Conservation (phyloP, 257 asterid genomes). For the Thymus quinquecostatus region DNA sequence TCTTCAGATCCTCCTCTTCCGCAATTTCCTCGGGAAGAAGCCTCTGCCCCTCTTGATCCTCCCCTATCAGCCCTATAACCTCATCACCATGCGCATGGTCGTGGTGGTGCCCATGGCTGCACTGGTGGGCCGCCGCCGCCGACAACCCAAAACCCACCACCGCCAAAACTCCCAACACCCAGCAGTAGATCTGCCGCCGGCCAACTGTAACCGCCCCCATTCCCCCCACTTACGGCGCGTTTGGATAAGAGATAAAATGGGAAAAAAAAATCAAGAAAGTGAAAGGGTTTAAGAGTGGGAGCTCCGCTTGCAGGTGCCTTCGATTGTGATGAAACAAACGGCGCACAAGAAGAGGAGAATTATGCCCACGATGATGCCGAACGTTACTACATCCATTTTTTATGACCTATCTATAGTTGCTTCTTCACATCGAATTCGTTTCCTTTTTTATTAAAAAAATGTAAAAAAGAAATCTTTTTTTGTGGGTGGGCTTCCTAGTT, state of each 20-base stretch:
- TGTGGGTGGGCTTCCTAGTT: background rate
- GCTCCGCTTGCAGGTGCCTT: constrained; percentile 80
- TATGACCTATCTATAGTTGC: background rate
- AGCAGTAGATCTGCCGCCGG: constrained; percentile 47
- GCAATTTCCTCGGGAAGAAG: constrained; percentile 94
- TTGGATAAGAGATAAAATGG: background rate
- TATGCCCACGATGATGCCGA: constrained; percentile 88
- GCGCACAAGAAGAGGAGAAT: constrained; percentile 75
- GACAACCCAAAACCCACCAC: constrained; percentile 44
- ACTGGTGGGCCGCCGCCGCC: constrained; percentile 60
- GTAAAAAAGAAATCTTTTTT: background rate
- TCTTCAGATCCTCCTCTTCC: constrained; percentile 86
- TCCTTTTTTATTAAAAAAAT: background rate
- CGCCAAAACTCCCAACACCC: constrained; percentile 32
- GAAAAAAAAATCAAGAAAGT: background rate
- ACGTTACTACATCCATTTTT: constrained; percentile 77
- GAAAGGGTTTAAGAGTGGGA: constrained; percentile 44
- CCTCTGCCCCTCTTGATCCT: constrained; percentile 35
- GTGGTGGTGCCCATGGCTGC: constrained; percentile 56
- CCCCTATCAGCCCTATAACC: constrained; percentile 32
- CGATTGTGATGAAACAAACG: constrained; percentile 74
- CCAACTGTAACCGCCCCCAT: constrained; percentile 33
- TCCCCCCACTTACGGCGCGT: background rate
- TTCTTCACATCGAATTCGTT: background rate
- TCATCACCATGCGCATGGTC: constrained; percentile 42